A percentile compares a stretch with the other conserved stretches of the same genome.
Conservation (phyloP, 192 early-diverging fungal species). For the Backusella psychrophila region DNA sequence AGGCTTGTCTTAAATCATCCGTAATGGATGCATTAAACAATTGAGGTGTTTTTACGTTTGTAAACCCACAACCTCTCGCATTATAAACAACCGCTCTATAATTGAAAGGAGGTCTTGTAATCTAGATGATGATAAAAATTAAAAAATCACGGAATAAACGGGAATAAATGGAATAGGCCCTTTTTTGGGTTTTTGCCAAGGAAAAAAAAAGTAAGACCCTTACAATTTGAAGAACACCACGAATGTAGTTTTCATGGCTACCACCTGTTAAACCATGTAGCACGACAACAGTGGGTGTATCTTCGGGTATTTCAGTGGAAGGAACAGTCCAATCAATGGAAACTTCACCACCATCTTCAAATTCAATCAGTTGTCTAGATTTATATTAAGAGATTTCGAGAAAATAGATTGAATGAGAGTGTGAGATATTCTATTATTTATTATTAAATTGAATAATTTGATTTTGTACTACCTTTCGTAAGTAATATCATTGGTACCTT, state of each 20-base stretch:
- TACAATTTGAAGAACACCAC: conserved; percentile 62
- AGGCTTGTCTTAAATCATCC: conserved; percentile 67
- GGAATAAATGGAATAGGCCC: background rate
- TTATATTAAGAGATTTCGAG: background rate
- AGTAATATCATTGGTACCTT: conserved; percentile 39
- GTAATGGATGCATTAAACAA: conserved; percentile 85
- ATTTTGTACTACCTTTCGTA: conserved; percentile 60
- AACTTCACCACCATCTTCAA: conserved; percentile 83
- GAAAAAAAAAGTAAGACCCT: conserved; percentile 3
- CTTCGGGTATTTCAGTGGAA: conserved; percentile 51
- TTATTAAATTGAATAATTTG: background rate
- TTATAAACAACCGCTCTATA: conserved; percentile 86
- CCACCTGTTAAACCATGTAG: conserved; percentile 93
- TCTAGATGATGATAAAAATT: conserved; percentile 3
- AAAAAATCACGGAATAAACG: background rate
- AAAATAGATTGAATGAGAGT: background rate
- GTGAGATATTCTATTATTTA: conserved; percentile 1
- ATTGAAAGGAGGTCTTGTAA: conserved; percentile 51
- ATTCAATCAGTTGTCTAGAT: conserved; percentile 44
- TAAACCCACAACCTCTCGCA: conserved; percentile 85
- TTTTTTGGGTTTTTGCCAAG: background rate
- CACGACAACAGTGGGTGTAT: conserved; percentile 76
- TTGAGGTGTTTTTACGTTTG: conserved; percentile 71
- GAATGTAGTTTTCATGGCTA: conserved; percentile 88
- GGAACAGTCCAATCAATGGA: conserved; percentile 82